Base-by-base conservation (phyloP, 345 rosid species). In the Eucalyptus erythrocorys region DNA sequence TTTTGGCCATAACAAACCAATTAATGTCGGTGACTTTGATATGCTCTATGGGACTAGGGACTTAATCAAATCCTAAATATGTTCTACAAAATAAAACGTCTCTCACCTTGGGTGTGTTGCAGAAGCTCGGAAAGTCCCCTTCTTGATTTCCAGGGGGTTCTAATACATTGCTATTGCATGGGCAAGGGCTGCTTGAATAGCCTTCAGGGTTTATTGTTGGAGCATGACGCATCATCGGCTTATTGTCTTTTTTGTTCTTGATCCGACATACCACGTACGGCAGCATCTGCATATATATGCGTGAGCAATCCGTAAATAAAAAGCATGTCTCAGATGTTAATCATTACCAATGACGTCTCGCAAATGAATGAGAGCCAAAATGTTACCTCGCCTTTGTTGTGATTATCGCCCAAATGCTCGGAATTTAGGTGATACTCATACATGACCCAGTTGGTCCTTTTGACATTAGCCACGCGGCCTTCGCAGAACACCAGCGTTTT, bases 401-500 rank as follows among this genome's bases (percentile, higher is more conserved):
- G 81, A 89, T 87, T 68, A 50, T 89, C 88, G 86, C n/a, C 27
- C 34, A 93, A 91, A 86, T 50, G 87, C 34, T 37, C 47, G 26
- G 86, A 59, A 21, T 87, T 84, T 87, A 89, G 87, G 37, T 80
- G 86, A 21, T 51, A 89, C 86, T 95, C 95, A n/a, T 93, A 92
- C 34, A 91, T 90, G 59, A 92, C 87, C 96, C 95, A 94, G 1
- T 48, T 14, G 17, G 94, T 89, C 88, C 87, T 92, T 1, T 82
- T 53, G 4, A 88, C 87, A 0, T n/a, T 66, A 1, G 89, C 82
- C 32, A 17, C 34, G 9, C 89, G 88, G 42, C 89, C 88, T 9
- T 5, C 24, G 40, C 92, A 55, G 89, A 93, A 95, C 87, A 92
- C 90, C 81, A 95, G 66, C 79, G 91, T 89, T 89, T 85, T 93